Evolutionary conservation across 176 grass and related monocot species (phyloP).

Genomic region (Bonia amplexicaulis): DNA sequence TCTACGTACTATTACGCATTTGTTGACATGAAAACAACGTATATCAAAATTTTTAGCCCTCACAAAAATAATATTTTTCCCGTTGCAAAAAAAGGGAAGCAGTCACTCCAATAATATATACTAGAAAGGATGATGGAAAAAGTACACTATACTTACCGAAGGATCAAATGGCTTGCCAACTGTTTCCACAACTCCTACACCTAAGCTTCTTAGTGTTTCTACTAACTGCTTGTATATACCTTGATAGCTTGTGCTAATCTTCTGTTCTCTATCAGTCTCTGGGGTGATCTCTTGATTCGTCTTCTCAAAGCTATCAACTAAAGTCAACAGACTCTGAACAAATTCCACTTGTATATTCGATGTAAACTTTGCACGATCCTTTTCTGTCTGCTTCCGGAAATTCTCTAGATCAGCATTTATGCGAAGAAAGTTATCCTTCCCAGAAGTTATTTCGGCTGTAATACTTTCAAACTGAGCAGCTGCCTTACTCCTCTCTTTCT

Average conservation of each 20-base stretch:
- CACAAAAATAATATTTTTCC: too few relatives aligned
- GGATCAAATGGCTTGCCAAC: slow-evolving; percentile 98
- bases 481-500: slow-evolving; percentile 56
- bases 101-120: background rate
- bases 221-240: slow-evolving; percentile 81
- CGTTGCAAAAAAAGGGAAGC: too few relatives aligned
- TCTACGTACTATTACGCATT: too few relatives aligned
- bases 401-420: slow-evolving; percentile 94
- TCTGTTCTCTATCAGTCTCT: slow-evolving; percentile 74
- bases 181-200: slow-evolving; percentile 75
- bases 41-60: too few relatives aligned
- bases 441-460: slow-evolving; percentile 57
- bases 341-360: slow-evolving; percentile 77
- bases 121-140: background rate
- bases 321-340: slow-evolving; percentile 46
- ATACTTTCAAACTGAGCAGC: slow-evolving; percentile 51
- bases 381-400: slow-evolving; percentile 87
- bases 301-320: slow-evolving; percentile 87
- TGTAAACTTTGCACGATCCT: slow-evolving; percentile 72
- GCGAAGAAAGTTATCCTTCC: slow-evolving; percentile 72
- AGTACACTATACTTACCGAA: slow-evolving; percentile 51
- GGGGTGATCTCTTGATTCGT: slow-evolving; percentile 48
- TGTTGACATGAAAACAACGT: background rate
- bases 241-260: slow-evolving; percentile 73
- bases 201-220: slow-evolving; percentile 83